phyloP scores from a whole-genome alignment of 1,284 basidiomycete genomes.

The Ganoderma multipileum region DNA sequence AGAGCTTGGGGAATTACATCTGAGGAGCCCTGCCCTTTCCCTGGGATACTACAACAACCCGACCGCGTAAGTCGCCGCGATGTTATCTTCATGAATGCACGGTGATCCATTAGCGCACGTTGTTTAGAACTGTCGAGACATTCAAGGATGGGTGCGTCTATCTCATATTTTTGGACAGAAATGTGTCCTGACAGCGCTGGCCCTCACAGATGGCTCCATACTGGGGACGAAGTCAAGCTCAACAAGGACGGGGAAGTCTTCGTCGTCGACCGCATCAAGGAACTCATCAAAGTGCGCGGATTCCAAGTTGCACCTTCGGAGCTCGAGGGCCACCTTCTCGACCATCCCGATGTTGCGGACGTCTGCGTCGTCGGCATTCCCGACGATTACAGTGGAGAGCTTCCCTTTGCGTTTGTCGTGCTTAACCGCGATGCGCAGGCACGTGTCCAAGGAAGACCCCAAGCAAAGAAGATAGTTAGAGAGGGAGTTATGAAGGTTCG shows the following conservation, averaged over 20 bases:
- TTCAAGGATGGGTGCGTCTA: slow-evolving; percentile 46
- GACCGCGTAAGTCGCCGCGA: slow-evolving; percentile 51
- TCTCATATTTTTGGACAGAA: neutral
- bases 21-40: slow-evolving; percentile 50
- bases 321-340: slow-evolving; percentile 67
- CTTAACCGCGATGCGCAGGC: slow-evolving; percentile 49
- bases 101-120: neutral
- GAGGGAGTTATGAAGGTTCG: slow-evolving; percentile 19
- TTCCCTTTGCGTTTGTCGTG: slow-evolving; percentile 79
- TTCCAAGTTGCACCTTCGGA: slow-evolving; percentile 47
- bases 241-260: slow-evolving; percentile 49
- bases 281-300: slow-evolving; percentile 28
- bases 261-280: slow-evolving; percentile 54
- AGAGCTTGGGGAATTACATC: slow-evolving; percentile 50
- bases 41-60: slow-evolving; percentile 51
- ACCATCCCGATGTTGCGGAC: slow-evolving; percentile 74
- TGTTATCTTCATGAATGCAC: neutral
- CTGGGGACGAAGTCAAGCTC: slow-evolving; percentile 52
- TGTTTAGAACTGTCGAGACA: slow-evolving; percentile 33
- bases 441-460: neutral
- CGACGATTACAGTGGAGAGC: slow-evolving; percentile 82
- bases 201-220: slow-evolving; percentile 48
- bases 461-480: neutral
- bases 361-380: slow-evolving; percentile 78
- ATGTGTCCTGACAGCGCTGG: neutral